A percentile compares a stretch with the other conserved stretches of the same genome.
Evolutionary conservation across 2,329 filamentous ascomycete genomes (phyloP).

Genomic region (Hypoxylon sp.): DNA sequence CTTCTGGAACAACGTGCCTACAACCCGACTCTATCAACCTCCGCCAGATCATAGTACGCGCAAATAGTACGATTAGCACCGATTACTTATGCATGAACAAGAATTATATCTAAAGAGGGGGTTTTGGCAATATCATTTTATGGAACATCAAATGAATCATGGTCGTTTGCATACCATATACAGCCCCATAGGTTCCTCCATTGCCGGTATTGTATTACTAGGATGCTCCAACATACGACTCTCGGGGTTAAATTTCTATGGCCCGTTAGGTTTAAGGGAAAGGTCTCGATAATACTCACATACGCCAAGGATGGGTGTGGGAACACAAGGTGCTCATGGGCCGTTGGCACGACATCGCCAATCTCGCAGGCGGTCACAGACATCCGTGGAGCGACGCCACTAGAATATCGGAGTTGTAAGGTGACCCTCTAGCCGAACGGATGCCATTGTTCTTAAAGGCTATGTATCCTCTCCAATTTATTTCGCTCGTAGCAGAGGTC

Average conservation of each 20-base stretch:
- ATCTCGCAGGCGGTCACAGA: constrained; percentile 55
- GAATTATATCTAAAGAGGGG: constrained; percentile 6
- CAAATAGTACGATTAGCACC: constrained; percentile 1
- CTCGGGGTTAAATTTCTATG: constrained; percentile 5
- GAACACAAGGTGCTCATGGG: constrained; percentile 39
- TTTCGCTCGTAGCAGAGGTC: constrained; percentile 19
- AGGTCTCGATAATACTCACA: background rate
- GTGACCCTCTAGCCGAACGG: constrained; percentile 29
- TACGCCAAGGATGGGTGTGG: constrained; percentile 31
- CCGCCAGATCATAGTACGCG: constrained; percentile 20
- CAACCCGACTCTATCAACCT: constrained; percentile 35
- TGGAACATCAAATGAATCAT: constrained; percentile 3
- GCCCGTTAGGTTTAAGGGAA: constrained; percentile 7
- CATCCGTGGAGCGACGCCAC: constrained; percentile 35
- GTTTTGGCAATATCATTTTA: constrained; percentile 4
- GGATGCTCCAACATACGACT: constrained; percentile 14
- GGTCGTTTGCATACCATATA: background rate
- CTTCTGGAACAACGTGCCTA: constrained; percentile 46
- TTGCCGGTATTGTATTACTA: background rate
- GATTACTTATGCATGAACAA: constrained; percentile 14
- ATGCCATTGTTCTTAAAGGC: constrained; percentile 30
- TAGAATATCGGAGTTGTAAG: constrained; percentile 35
- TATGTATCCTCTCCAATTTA: constrained; percentile 26
- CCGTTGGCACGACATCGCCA: constrained; percentile 55
- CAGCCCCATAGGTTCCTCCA: constrained; percentile 6